phyloP scores from a whole-genome alignment of 129 eudicot genomes.

The Silybum marianum region DNA sequence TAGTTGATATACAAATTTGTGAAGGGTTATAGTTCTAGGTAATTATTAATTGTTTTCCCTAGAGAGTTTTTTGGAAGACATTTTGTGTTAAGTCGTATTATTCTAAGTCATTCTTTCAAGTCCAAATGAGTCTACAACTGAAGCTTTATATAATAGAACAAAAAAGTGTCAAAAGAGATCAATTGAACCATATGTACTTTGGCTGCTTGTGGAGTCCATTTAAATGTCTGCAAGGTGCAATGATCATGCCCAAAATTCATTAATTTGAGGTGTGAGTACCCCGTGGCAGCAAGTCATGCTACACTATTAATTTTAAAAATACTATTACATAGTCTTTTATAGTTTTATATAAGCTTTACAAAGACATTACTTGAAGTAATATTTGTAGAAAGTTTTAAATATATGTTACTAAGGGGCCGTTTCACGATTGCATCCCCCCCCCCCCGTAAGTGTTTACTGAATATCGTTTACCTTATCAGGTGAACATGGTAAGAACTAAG shows the following conservation, averaged over 20 bases:
- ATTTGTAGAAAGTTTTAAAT: too few relatives aligned
- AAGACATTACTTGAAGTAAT: too few relatives aligned
- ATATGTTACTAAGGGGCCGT: too few relatives aligned
- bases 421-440: too few relatives aligned
- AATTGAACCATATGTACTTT: conserved; percentile 81
- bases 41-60: too few relatives aligned
- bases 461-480: too few relatives aligned
- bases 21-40: too few relatives aligned
- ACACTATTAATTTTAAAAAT: conserved; percentile 12
- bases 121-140: neutral
- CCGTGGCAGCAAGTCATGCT: neutral
- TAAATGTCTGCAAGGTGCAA: conserved; percentile 67
- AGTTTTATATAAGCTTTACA: neutral
- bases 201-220: conserved; percentile 89
- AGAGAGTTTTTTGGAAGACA: too few relatives aligned
- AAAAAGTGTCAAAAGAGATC: neutral
- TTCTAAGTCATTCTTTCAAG: neutral
- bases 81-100: too few relatives aligned
- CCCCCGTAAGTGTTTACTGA: too few relatives aligned
- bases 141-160: conserved; percentile 8
- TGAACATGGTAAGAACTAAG: too few relatives aligned
- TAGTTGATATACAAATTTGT: too few relatives aligned
- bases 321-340: neutral
- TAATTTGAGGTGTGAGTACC: neutral
- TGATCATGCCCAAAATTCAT: neutral